Base-by-base conservation (phyloP, 176 grass and related monocot genomes). In the Echinochloa phyllopogon region DNA sequence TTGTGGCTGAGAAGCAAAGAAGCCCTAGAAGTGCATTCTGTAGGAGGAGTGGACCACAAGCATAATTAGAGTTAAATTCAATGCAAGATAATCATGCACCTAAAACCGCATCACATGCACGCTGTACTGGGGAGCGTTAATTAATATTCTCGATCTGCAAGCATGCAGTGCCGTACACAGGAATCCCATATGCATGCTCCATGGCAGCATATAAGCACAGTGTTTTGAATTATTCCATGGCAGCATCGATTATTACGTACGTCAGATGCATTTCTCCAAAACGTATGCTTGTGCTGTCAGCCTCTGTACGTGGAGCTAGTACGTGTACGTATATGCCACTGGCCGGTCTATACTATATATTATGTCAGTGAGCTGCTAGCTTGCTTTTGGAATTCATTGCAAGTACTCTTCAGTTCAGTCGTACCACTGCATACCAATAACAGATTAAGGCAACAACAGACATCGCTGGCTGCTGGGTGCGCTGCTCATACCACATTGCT, bases 141-240 rank as follows among this genome's bases (percentile, higher is more conserved):
- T 59, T 24, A 60, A 60, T 60, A 60, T 60, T 60, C n/a, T 60
- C n/a, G n/a, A n/a, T n/a, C 57, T 60, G 76, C 27, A 42, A 53
- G 41, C 41, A 80, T 77, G 52, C 57, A 60, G 73, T 33, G 29
- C 7, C 74, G 80, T 67, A 41, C 63, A 39, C 25, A 63, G 60
- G 60, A 63, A 63, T 63, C 60, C n/a, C 55, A 58, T 42, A 29
- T 59, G 57, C 62, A 67, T 79, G 72, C 41, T 68, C 37, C 60
- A 68, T 60, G 27, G 39, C 41, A 53, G 68, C 6, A 64, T 64
- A 33, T 33, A 33, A 88, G 29, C 10, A 24, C 80, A 82, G 86
- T 82, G 69, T 38, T 60, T 66, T 56, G 68, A 76, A 82, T 77
- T 82, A 76, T 76, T 68, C 37, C 60, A 58, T 60, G 27, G 39